These are phyloP conservation scores for Rhodosorus marinus DNA, from an alignment of 23 red algal species.

Conservation along the genomic window DNA sequence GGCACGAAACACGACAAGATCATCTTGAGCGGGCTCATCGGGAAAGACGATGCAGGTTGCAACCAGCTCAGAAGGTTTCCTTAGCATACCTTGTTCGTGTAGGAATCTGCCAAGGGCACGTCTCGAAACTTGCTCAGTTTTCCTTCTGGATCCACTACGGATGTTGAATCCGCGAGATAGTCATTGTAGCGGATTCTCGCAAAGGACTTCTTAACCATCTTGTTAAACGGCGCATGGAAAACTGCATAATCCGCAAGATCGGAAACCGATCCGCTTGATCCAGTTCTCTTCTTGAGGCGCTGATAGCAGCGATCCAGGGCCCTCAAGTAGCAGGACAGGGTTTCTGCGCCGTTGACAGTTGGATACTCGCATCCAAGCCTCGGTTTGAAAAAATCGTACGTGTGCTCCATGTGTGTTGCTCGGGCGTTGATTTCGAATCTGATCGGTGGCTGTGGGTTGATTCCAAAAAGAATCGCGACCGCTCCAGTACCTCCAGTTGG, in stretches of 20 bases:
- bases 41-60: not conserved
- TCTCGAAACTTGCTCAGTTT: too few relatives aligned
- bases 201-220: conserved; percentile 81
- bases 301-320: conserved; percentile 77
- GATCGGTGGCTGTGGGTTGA: conserved; percentile 7
- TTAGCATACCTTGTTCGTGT: too few relatives aligned
- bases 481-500: conserved; percentile 77
- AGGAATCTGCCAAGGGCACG: too few relatives aligned
- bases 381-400: conserved; percentile 94
- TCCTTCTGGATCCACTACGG: too few relatives aligned
- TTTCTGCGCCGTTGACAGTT: conserved; percentile 57
- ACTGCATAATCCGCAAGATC: conserved; percentile 37
- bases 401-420: conserved; percentile 47
- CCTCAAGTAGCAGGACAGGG: conserved; percentile 51
- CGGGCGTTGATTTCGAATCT: conserved; percentile 48
- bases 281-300: not conserved
- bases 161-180: not conserved
- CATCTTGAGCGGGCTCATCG: not conserved
- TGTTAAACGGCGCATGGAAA: conserved; percentile 96
- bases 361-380: conserved; percentile 54
- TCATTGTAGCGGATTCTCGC: conserved; percentile 45
- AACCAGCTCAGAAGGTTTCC: not conserved
- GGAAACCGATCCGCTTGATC: not conserved
- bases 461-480: conserved; percentile 61
- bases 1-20: not conserved